Conservation (phyloP, 2,329 filamentous ascomycete genomes). For the Simplicillium aogashimaense region DNA sequence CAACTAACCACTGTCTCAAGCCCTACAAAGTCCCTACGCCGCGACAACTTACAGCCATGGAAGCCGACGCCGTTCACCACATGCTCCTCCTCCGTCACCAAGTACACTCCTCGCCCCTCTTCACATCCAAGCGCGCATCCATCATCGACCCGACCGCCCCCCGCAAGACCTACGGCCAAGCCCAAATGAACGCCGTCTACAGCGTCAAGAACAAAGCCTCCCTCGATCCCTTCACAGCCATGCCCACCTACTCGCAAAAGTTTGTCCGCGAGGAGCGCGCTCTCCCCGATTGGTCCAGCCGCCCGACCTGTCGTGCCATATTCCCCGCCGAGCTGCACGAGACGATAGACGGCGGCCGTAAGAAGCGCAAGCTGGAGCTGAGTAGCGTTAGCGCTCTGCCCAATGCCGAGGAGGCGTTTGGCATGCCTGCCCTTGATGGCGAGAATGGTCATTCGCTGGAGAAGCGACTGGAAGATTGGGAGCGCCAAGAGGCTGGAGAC, state of each 20-base stretch:
- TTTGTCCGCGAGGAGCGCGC: slow-evolving; percentile 41
- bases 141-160: slow-evolving; percentile 27
- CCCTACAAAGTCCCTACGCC: slow-evolving; percentile 39
- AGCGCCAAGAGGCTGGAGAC: slow-evolving; percentile 34
- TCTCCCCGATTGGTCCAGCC: slow-evolving; percentile 41
- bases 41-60: slow-evolving; percentile 29
- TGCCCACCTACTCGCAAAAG: slow-evolving; percentile 48
- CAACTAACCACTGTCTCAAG: slow-evolving; percentile 18
- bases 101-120: slow-evolving; percentile 43
- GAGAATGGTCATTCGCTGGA: slow-evolving; percentile 1
- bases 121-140: slow-evolving; percentile 42
- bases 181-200: slow-evolving; percentile 48
- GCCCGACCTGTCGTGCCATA: slow-evolving; percentile 40
- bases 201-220: slow-evolving; percentile 44
- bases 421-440: slow-evolving; percentile 18
- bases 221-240: slow-evolving; percentile 46
- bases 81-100: slow-evolving; percentile 48
- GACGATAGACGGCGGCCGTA: slow-evolving; percentile 34
- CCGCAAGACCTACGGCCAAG: slow-evolving; percentile 40
- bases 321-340: slow-evolving; percentile 47
- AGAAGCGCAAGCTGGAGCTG: slow-evolving; percentile 35
- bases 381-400: slow-evolving; percentile 36
- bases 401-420: slow-evolving; percentile 41
- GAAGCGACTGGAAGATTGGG: slow-evolving; percentile 19
- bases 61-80: slow-evolving; percentile 36